Percentiles rank a stretch among this genome's conserved stretches.
phyloP scores from a whole-genome alignment of 2,329 filamentous ascomycete species.

The Tolypocladium ovalisporum region DNA sequence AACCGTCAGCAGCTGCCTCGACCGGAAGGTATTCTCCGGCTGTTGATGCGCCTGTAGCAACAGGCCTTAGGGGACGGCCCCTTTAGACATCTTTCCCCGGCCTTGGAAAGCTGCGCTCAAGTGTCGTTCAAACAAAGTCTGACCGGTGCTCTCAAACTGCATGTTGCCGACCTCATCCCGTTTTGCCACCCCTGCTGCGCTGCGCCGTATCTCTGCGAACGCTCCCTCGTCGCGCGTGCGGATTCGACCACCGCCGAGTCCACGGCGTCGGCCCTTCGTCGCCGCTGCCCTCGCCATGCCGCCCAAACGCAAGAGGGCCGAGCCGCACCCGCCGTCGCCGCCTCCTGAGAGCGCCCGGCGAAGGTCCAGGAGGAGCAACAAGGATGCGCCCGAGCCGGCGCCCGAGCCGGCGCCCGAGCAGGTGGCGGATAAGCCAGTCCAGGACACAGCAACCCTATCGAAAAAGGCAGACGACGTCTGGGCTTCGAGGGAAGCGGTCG shows the following conservation, averaged over 20 bases:
- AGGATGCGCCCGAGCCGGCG: too few species aligned
- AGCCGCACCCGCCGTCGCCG: conserved; percentile 8
- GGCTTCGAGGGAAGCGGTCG: conserved; percentile 16
- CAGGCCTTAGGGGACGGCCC: too few species aligned
- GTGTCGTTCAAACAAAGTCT: too few species aligned
- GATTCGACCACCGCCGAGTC: neutral
- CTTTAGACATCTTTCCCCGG: too few species aligned
- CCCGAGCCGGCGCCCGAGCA: neutral
- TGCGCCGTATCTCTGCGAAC: neutral
- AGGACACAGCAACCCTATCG: neutral
- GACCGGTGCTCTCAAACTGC: neutral
- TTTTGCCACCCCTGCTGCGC: neutral
- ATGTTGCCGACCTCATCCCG: neutral
- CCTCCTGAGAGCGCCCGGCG: conserved; percentile 12
- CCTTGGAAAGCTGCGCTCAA: too few species aligned
- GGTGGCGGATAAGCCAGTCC: neutral
- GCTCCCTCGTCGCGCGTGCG: neutral
- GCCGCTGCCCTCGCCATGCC: conserved; percentile 17
- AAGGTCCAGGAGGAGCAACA: conserved; percentile 12
- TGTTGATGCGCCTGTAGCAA: too few species aligned
- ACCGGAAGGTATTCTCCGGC: too few species aligned
- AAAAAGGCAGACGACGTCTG: neutral
- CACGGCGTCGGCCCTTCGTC: neutral
- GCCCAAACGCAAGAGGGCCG: conserved; percentile 25
- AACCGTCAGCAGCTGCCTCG: too few species aligned